Evolutionary conservation across 2,329 filamentous ascomycete species (phyloP), one percentile per base, ranked within the genome.

Genomic region (Colletotrichum theobromicola): DNA sequence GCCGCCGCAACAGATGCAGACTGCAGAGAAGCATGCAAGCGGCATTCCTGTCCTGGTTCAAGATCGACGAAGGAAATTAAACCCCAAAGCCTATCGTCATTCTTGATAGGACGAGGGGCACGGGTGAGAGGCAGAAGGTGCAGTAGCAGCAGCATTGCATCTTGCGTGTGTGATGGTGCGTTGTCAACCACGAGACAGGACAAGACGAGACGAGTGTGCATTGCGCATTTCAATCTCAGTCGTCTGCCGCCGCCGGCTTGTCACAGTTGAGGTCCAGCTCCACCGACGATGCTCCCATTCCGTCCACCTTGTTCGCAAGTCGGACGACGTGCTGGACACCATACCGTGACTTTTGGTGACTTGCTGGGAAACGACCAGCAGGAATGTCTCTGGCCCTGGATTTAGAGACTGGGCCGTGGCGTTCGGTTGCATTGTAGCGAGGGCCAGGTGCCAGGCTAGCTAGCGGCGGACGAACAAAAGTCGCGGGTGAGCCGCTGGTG

Each of bases 21-120:
- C 21, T 18, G 21, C 26, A 65, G 53, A 32, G 60, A 57, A 24
- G 16, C 37, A 68, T 68, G 73, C 70, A 75, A 65, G 67, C 72
- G 67, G 63, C 71, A 74, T 70, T 70, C 61, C 65, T 53, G 64
- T 21, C 8, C 70, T 68, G 50, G 73, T 34, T 53, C 55, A 68
- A 66, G 67, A 74, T 77, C 63, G 75, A 74, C 70, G 70, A 61
- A 61, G 57, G 42, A 72, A 70, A 67, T 66, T 58, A 57, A 28
- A 24, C 21, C 24, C 53, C 73, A 26, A 35, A 18, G 30, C 26
- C 66, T 34, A n/a, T 70, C 32, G 50, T 28, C 26, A 63, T 57
- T 24, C 16, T 57, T 72, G 72, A 67, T 72, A 74, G 68, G 68
- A 67, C 7, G 68, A 68, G 53, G 15, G 28, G 21, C 30, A 42